Evolutionary conservation across 129 eudicot species (phyloP), one percentile per base, ranked within the genome.

Genomic region (Flaveria bidentis): DNA sequence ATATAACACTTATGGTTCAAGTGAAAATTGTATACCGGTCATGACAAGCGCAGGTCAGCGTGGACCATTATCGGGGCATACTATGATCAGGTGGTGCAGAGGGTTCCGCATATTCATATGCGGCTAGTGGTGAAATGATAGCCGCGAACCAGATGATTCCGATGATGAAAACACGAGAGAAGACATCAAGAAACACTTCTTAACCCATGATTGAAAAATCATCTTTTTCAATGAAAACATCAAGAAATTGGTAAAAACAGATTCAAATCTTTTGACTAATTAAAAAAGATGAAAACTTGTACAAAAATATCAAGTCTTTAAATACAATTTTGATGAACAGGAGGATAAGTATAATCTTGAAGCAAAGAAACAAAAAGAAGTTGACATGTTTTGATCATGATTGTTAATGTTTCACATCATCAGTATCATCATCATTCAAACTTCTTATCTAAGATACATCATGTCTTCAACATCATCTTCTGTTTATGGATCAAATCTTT

Each of bases 401-500:
- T 49, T 20, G 33, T 58, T 58, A 10, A 20, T 58, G 33, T 58
- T 58, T 58, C 65, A 22, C 65, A 58, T 58, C 65, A 57, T 57
- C 47, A 44, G 9, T 44, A 44, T 44, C 12, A 44, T 44, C 33
- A 22, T 58, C 65, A 80, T 15, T 67, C 91, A 13, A 91, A 77
- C 80, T 67, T 88, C 74, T 71, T 93, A 16, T 80, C 78, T 60
- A 93, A 85, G 89, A 82, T 93, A 77, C 95, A 85, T 12, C 78
- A 82, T 70, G 86, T 78, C 79, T 85, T 93, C 78, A 74, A 81
- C 70, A 61, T 87, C 71, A 78, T 84, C 83, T 92, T 90, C 44
- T 90, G 94, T 81, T 82, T 86, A 80, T 88, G 77, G 56, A 63
- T 62, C 33, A 63, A 52, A 41, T 63, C 16, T 36, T 79, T 22